Evolutionary conservation across 257 asterid genomes (phyloP).

Genomic region (Solanum stenotomum): DNA sequence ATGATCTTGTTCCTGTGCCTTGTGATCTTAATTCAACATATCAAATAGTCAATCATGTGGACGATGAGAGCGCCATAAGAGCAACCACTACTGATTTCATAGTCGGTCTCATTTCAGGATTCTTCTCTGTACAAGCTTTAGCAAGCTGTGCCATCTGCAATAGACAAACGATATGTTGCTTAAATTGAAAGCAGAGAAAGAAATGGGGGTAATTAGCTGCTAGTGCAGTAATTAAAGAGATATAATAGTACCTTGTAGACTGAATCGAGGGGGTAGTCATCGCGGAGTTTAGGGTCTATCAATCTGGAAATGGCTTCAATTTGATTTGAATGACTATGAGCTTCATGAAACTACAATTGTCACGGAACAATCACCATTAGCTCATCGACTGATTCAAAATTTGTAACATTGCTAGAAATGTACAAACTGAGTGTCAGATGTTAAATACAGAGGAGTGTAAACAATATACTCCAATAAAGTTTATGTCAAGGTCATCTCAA

Average conservation of each 20-base stretch:
- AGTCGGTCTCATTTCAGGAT: slow-evolving; percentile 68
- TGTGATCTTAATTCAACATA: slow-evolving; percentile 30
- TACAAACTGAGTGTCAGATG: not conserved
- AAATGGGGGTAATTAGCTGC: not conserved
- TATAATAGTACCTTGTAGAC: slow-evolving; percentile 42
- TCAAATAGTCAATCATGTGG: slow-evolving; percentile 55
- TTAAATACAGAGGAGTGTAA: not conserved
- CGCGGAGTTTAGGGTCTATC: slow-evolving; percentile 71
- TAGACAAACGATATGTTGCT: not conserved
- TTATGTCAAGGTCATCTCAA: not conserved
- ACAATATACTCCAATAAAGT: not conserved
- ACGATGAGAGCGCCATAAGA: slow-evolving; percentile 56
- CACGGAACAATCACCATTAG: not conserved
- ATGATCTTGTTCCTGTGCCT: slow-evolving; percentile 9
- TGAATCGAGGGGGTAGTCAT: slow-evolving; percentile 56
- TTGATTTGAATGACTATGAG: slow-evolving; percentile 43
- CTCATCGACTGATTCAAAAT: not conserved
- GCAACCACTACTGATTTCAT: slow-evolving; percentile 89
- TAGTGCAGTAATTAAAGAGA: not conserved
- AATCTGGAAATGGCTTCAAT: slow-evolving; percentile 39
- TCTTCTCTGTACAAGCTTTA: slow-evolving; percentile 69
- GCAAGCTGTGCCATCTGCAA: slow-evolving; percentile 75
- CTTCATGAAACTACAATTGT: slow-evolving; percentile 62
- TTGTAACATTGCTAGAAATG: not conserved
- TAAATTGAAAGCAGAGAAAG: not conserved